Base-by-base conservation (phyloP, 2,329 filamentous ascomycete genomes). In the Aspergillus hiratsukae region DNA sequence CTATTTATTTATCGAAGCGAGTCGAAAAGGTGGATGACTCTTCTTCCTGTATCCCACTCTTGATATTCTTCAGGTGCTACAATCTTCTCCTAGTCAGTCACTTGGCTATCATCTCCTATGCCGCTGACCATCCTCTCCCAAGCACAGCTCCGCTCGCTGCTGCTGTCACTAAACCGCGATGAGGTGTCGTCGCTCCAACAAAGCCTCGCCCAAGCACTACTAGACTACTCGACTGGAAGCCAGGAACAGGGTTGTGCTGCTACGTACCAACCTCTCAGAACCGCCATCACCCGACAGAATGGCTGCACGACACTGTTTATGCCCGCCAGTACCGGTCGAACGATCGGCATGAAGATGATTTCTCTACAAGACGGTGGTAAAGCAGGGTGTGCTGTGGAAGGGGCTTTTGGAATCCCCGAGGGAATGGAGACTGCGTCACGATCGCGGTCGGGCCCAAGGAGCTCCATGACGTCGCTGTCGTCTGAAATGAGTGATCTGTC, bases 261-360 rank as follows among this genome's bases (percentile, higher is more conserved):
- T 1, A 77, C 78, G 9, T 86, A 83, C 59, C 86, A 89, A 58
- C 85, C 85, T 0, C 79, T 81, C 55, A 78, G 85, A 43, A 87
- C 84, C 1, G 76, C 80, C 1, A 79, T 88, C 52, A 83, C 82
- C 52, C 81, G 83, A 11, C 80, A 80, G 52, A 80, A 85, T 77
- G 85, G 85, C 3, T 79, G 80, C 31, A 84, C 82, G 1, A 87
- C 84, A 3, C 74, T 88, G 9, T 87, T 88, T 72, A 87, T 88
- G 84, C 86, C 87, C 2, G 84, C 84, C 11, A 84, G 79, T 41
- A 83, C 82, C 14, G 80, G 81, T 29, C 78, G 79, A 43, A 80
- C 81, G 2, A 76, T 86, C 19, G 86, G 85, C 5, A 81, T 88
- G 60, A 88, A 88, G 69, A 83, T 88, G 45, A 81, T 88, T 45